Evolutionary conservation across 108 stramenopile species (phyloP).

Genomic region (Fragilaria radians): DNA sequence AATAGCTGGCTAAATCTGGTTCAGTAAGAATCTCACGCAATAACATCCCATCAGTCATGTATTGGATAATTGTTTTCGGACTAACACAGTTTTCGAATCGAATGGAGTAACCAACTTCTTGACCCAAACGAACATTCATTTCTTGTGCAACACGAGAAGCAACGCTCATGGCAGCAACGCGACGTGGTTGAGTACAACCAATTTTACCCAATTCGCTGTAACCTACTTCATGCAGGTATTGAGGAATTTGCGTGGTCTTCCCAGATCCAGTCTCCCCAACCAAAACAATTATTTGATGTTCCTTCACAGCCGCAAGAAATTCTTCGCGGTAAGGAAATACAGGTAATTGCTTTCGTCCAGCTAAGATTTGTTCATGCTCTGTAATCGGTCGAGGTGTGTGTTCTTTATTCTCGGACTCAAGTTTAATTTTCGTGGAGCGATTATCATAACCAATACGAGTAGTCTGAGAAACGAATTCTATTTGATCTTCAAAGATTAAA

Average conservation of each 20-base stretch:
- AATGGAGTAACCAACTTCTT: conserved; percentile 97
- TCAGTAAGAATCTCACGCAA: conserved; percentile 97
- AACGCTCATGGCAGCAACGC: conserved; percentile 98
- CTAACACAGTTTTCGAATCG: conserved; percentile 98
- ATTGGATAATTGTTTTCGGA: conserved; percentile 84
- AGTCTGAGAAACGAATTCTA: conserved; percentile 93
- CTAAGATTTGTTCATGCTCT: conserved; percentile 89
- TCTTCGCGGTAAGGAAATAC: conserved; percentile 95
- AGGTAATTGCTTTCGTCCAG: conserved; percentile 86
- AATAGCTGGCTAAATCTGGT: conserved; percentile 94
- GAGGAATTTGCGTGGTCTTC: conserved; percentile 92
- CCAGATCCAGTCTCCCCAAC: conserved; percentile 88
- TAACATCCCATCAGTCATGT: conserved; percentile 98
- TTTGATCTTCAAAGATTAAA: conserved; percentile 92
- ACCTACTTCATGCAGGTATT: conserved; percentile 96
- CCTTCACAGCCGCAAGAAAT: conserved; percentile 81
- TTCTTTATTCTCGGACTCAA: conserved; percentile 25
- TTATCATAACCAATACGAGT: conserved; percentile 78
- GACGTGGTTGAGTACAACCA: conserved; percentile 97
- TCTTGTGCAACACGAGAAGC: conserved; percentile 96
- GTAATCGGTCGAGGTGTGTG: conserved; percentile 36
- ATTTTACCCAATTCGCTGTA: conserved; percentile 95
- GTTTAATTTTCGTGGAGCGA: conserved; percentile 26
- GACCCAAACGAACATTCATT: conserved; percentile 94
- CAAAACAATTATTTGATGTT: conserved; percentile 88